Conservation (phyloP, 1,284 basidiomycete genomes). For the Cutaneotrichosporon sp. region DNA sequence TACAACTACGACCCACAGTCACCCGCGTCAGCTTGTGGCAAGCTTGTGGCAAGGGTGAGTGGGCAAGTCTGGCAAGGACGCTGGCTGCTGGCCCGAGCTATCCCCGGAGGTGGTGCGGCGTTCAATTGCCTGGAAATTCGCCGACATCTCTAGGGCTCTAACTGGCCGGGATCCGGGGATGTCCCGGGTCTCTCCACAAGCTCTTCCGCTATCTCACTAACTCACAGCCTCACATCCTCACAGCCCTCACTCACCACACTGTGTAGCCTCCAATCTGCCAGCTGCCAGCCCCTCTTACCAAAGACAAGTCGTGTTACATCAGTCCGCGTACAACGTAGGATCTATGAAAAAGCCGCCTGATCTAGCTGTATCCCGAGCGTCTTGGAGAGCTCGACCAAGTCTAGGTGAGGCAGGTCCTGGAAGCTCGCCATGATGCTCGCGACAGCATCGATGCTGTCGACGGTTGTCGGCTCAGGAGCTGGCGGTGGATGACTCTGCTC, state of each 20-base stretch:
- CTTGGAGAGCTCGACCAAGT: conserved; percentile 19
- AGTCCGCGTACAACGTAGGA: background rate
- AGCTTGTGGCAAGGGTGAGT: too few relatives aligned
- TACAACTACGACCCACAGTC: too few relatives aligned
- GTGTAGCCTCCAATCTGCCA: too few relatives aligned
- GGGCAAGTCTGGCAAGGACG: background rate
- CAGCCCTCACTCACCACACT: too few relatives aligned
- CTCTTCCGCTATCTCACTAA: too few relatives aligned
- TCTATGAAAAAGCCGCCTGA: background rate
- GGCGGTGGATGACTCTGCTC: background rate
- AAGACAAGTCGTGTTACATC: background rate
- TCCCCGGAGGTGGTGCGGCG: conserved; percentile 4
- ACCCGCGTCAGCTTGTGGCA: too few relatives aligned
- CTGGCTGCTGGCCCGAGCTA: background rate
- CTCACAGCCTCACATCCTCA: too few relatives aligned
- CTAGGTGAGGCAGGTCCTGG: conserved; percentile 17
- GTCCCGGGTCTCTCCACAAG: too few relatives aligned
- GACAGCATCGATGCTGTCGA: background rate
- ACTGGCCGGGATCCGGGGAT: too few relatives aligned
- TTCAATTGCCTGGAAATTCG: background rate
- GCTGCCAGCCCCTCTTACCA: too few relatives aligned
- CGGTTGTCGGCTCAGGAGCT: background rate
- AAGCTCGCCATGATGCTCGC: conserved; percentile 6
- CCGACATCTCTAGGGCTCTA: background rate
- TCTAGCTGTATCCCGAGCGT: conserved; percentile 7